These are phyloP conservation scores for Russula sp. DNA, from an alignment of 768 basidiomycete species.

Conservation along the genomic window DNA sequence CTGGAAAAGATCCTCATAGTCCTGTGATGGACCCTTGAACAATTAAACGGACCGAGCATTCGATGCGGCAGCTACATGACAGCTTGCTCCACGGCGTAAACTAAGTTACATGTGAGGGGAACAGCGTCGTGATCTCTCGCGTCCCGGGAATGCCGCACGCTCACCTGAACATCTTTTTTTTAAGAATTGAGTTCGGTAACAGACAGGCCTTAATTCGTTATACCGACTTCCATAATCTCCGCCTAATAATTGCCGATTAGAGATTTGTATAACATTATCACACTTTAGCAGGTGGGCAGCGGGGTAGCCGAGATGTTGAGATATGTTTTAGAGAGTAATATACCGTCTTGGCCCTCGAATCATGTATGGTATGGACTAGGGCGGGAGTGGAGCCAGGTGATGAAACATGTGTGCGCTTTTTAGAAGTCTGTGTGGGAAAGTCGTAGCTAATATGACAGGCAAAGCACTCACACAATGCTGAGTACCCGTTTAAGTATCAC, in stretches of 20 bases:
- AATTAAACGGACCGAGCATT: not conserved
- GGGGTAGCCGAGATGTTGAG: too few species aligned
- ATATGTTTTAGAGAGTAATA: too few species aligned
- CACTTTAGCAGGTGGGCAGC: not conserved
- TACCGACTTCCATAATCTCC: constrained; percentile 2
- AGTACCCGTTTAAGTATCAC: not conserved
- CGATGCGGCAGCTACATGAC: not conserved
- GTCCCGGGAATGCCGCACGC: not conserved
- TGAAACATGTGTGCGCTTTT: too few species aligned
- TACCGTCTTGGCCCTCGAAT: too few species aligned
- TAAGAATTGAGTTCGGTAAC: not conserved
- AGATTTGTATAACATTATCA: not conserved
- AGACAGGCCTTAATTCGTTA: not conserved
- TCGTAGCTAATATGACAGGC: too few species aligned
- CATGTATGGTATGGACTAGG: too few species aligned
- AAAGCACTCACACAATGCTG: not conserved
- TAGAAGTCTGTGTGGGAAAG: too few species aligned
- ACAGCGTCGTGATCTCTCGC: not conserved
- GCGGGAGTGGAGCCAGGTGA: too few species aligned
- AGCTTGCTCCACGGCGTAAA: not conserved
- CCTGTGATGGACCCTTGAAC: not conserved
- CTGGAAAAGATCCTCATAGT: constrained; percentile 6
- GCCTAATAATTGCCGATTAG: constrained; percentile 13
- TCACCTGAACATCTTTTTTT: not conserved
- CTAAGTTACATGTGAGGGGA: not conserved